These are phyloP conservation scores for Boletus pseudo-olivaceus DNA, from an alignment of 768 basidiomycete genomes.

Conservation along the genomic window DNA sequence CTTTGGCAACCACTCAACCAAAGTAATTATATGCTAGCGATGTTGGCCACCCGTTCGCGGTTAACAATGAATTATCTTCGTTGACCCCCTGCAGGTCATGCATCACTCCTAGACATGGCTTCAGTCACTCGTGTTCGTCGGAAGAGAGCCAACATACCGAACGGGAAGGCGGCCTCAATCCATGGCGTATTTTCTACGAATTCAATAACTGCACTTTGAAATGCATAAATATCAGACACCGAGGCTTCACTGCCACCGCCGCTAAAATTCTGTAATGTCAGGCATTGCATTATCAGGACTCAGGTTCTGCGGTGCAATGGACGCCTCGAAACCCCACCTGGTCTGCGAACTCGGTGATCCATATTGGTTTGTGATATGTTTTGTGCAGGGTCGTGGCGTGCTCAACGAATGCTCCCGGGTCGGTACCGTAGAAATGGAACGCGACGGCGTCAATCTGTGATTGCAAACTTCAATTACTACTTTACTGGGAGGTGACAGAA, in stretches of 20 bases:
- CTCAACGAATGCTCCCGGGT: slow-evolving; percentile 43
- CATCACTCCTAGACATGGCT: slow-evolving; percentile 45
- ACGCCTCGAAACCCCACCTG: slow-evolving; percentile 36
- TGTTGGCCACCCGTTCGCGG: slow-evolving; percentile 43
- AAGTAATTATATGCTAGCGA: slow-evolving; percentile 55
- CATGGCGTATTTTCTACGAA: slow-evolving; percentile 44
- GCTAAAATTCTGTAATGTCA: slow-evolving; percentile 47
- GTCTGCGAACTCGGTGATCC: slow-evolving; percentile 73
- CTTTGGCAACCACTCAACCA: slow-evolving; percentile 16
- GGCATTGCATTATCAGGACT: neutral
- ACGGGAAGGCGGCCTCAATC: slow-evolving; percentile 48
- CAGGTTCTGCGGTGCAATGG: neutral
- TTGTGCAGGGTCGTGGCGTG: slow-evolving; percentile 51
- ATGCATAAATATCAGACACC: slow-evolving; percentile 41
- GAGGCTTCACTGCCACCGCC: slow-evolving; percentile 40
- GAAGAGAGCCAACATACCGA: slow-evolving; percentile 47
- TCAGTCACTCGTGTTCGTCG: neutral
- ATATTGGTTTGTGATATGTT: slow-evolving; percentile 45
- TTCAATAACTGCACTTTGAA: slow-evolving; percentile 42
- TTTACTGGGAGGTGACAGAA: neutral
- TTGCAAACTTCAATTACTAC: neutral
- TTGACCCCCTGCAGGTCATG: slow-evolving; percentile 55
- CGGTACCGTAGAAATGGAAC: slow-evolving; percentile 69
- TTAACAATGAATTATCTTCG: slow-evolving; percentile 51
- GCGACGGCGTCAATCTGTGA: slow-evolving; percentile 58